Evolutionary conservation across 768 basidiomycete species (phyloP), one percentile per base, ranked within the genome.

Genomic region (Mycena epipterygia): DNA sequence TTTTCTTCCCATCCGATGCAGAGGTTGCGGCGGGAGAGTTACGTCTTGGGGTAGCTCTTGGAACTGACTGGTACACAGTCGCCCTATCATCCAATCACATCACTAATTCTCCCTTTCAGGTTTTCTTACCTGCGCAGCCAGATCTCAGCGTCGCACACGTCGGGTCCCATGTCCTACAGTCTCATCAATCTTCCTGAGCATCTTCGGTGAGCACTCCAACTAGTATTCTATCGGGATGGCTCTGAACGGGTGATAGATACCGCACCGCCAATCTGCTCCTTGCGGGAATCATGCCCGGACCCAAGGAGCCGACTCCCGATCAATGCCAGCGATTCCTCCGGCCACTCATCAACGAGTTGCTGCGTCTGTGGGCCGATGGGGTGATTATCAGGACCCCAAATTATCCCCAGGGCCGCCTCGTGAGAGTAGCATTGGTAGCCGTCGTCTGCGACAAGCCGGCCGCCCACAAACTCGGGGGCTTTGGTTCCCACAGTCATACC

Each of bases 401-500:
- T 17, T 76, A 66, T 64, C 78, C 79, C 2, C n/a, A n/a, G n/a
- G n/a, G n/a, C n/a, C n/a, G n/a, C 72, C 83, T 0, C 75, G n/a
- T n/a, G n/a, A n/a, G n/a, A n/a, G n/a, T n/a, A n/a, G n/a, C n/a
- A n/a, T n/a, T n/a, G n/a, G n/a, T 83, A 8, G 80, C 78, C 0
- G 71, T 85, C 11, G 70, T 80, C 7, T 85, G 83, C 49, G 80
- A 83, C 60, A 82, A 84, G 52, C 83, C 83, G 1, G 84, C 83
- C 1, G 80, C 79, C 0, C 80, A 81, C 59, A 84, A 84, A 56
- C 23, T 81, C 0, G 76, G 74, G 5, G 79, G 80, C 0, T 81
- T 77, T 55, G 79, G 76, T 0, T 75, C 78, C 0, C 80, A 81
- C 52, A 48, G 55, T 0, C 83, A 83, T 44, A 79, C 67, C 5